phyloP scores from a whole-genome alignment of 2,329 filamentous ascomycete species.

The Penicillium hesseltinei region DNA sequence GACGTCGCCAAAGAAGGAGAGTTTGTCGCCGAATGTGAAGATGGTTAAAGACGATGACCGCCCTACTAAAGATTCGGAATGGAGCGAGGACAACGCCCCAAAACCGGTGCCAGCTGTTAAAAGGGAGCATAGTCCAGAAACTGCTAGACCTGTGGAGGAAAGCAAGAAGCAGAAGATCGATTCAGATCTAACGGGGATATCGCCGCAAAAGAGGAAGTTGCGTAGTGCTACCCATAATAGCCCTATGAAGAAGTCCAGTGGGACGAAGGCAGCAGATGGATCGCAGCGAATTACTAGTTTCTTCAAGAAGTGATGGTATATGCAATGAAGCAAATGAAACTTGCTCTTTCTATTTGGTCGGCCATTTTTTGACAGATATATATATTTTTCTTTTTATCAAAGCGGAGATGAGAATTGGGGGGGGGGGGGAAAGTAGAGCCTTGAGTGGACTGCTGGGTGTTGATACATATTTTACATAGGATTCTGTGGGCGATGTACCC shows the following conservation, averaged over 20 bases:
- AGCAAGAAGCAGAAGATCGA: constrained; percentile 29
- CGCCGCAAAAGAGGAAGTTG: constrained; percentile 49
- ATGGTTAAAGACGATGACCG: constrained; percentile 14
- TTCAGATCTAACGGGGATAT: constrained; percentile 15
- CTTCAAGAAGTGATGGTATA: constrained; percentile 40
- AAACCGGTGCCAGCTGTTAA: constrained; percentile 49
- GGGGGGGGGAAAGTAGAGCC: too few relatives aligned
- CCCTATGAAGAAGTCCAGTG: constrained; percentile 43
- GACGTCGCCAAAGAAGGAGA: constrained; percentile 19
- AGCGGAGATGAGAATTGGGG: not conserved
- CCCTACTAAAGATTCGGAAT: not conserved
- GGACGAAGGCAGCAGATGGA: constrained; percentile 46
- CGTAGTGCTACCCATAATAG: constrained; percentile 59
- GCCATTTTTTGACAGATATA: not conserved
- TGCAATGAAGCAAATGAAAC: not conserved
- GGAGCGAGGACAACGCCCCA: constrained; percentile 48
- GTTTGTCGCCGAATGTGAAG: constrained; percentile 37
- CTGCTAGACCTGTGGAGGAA: constrained; percentile 15
- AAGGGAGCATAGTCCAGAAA: constrained; percentile 45
- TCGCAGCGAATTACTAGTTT: constrained; percentile 54
- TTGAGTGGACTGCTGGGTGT: not conserved
- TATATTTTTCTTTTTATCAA: not conserved
- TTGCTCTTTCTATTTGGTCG: not conserved
- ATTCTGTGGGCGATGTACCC: not conserved
- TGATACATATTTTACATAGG: not conserved